Percentiles rank a stretch among this genome's conserved stretches.
These are phyloP conservation scores for Diplocarpon rosae DNA, from an alignment of 2,329 filamentous ascomycete genomes.

Conservation along the genomic window DNA sequence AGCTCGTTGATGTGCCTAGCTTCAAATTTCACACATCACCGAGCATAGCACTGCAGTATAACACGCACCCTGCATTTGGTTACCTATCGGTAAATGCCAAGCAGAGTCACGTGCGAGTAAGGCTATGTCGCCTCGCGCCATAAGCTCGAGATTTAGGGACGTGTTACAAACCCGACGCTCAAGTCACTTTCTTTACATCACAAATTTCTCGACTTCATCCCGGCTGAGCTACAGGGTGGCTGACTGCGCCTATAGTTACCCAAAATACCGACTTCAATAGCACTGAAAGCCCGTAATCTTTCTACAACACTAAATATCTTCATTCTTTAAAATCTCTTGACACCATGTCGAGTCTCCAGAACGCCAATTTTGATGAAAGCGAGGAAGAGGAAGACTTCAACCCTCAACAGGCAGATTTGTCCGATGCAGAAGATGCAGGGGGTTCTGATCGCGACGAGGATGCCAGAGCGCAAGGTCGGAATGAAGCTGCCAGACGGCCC, in stretches of 20 bases:
- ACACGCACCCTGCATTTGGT: too few relatives aligned
- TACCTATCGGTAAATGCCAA: too few relatives aligned
- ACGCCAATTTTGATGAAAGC: slow-evolving; percentile 37
- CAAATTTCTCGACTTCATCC: too few relatives aligned
- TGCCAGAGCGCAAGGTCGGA: slow-evolving; percentile 20
- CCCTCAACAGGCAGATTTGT: slow-evolving; percentile 61
- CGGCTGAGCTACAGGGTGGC: too few relatives aligned
- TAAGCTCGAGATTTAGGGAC: too few relatives aligned
- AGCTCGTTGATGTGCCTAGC: slow-evolving; percentile 31
- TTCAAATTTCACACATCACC: slow-evolving; percentile 24
- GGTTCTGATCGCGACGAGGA: slow-evolving; percentile 20
- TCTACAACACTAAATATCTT: too few relatives aligned
- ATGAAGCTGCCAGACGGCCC: slow-evolving; percentile 21
- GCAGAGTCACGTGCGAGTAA: not conserved
- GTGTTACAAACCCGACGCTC: too few relatives aligned
- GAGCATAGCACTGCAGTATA: too few relatives aligned
- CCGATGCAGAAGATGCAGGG: slow-evolving; percentile 53
- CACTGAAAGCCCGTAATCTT: not conserved
- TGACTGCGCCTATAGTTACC: too few relatives aligned
- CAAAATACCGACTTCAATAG: slow-evolving; percentile 6
- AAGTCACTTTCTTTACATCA: too few relatives aligned
- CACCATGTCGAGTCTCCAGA: slow-evolving; percentile 22
- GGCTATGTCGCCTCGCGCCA: not conserved
- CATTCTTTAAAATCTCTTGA: too few relatives aligned
- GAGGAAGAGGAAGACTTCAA: slow-evolving; percentile 86